Conservation (phyloP, 768 basidiomycete species). For the Rhizopogon rudus region DNA sequence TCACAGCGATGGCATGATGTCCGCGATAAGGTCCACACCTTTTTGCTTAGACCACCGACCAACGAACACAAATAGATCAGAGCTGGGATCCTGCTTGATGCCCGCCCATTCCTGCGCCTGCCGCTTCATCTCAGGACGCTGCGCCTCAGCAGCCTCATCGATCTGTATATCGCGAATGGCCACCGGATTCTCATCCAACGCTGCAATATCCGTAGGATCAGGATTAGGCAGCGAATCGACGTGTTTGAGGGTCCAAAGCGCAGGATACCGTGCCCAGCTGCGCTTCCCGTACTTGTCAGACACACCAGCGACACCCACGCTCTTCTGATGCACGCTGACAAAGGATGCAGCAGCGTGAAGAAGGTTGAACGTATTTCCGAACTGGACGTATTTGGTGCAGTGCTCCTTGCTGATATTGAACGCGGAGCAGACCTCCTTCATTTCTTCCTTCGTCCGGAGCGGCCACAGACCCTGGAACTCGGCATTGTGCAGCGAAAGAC, state of each 20-base stretch:
- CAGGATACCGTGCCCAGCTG: constrained; percentile 94
- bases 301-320: constrained; percentile 90
- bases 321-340: constrained; percentile 91
- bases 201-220: constrained; percentile 92
- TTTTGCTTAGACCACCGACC: constrained; percentile 99
- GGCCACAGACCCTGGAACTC: constrained; percentile 98
- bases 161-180: constrained; percentile 69
- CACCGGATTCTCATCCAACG: constrained; percentile 75
- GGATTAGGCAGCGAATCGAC: constrained; percentile 96
- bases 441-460: constrained; percentile 93
- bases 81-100: constrained; percentile 84
- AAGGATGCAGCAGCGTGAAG: constrained; percentile 91
- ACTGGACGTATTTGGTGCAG: constrained; percentile 96
- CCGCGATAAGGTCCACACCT: constrained; percentile 95
- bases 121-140: constrained; percentile 85
- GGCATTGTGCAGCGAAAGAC: constrained; percentile 92
- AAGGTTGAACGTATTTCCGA: constrained; percentile 96
- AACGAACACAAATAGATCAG: constrained; percentile 93
- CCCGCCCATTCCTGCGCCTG: constrained; percentile 96
- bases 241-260: constrained; percentile 92
- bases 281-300: constrained; percentile 98
- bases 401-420: constrained; percentile 97
- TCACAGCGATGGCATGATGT: constrained; percentile 86
- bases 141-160: constrained; percentile 80
- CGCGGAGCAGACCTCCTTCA: constrained; percentile 97